Percentiles rank a stretch among this genome's conserved stretches.
Evolutionary conservation across 1,284 basidiomycete species (phyloP).

Genomic region (Ustilago nuda): DNA sequence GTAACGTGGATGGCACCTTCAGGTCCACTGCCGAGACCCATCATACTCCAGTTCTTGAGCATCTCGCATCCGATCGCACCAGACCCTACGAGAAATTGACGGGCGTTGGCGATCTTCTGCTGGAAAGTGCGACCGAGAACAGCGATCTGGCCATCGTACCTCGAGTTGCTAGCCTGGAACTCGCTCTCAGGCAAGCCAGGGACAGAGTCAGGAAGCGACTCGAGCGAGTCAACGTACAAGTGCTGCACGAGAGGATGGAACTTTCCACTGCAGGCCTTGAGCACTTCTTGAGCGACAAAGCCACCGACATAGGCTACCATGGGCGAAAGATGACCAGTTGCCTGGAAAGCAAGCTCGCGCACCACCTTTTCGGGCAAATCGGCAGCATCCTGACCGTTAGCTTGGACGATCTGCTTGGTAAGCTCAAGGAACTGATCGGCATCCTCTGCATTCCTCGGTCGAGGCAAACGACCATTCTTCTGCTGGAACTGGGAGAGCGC

Average conservation of each 20-base stretch:
- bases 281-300: constrained; percentile 96
- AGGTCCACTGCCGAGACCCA: constrained; percentile 88
- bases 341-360: constrained; percentile 89
- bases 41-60: constrained; percentile 99
- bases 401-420: constrained; percentile 78
- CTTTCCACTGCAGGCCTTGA: constrained; percentile 97
- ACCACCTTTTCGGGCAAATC: constrained; percentile 81
- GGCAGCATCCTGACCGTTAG: constrained; percentile 76
- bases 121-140: constrained; percentile 96
- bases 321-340: constrained; percentile 90
- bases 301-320: constrained; percentile 94
- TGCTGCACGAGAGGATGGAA: constrained; percentile 97
- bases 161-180: constrained; percentile 81
- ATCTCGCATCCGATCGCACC: constrained; percentile 99
- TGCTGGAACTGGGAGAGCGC: constrained; percentile 86
- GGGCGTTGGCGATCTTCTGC: constrained; percentile 87
- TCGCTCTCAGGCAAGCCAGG: constrained; percentile 81
- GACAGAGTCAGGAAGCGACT: constrained; percentile 74
- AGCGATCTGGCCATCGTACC: constrained; percentile 95
- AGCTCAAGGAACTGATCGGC: constrained; percentile 79
- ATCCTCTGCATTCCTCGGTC: constrained; percentile 85
- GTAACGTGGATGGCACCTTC: constrained; percentile 91
- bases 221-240: constrained; percentile 97
- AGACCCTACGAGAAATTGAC: constrained; percentile 96
- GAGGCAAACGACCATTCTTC: constrained; percentile 79